Evolutionary conservation across 169 alveolate species (phyloP).

Genomic region (Plasmodium relictum): DNA sequence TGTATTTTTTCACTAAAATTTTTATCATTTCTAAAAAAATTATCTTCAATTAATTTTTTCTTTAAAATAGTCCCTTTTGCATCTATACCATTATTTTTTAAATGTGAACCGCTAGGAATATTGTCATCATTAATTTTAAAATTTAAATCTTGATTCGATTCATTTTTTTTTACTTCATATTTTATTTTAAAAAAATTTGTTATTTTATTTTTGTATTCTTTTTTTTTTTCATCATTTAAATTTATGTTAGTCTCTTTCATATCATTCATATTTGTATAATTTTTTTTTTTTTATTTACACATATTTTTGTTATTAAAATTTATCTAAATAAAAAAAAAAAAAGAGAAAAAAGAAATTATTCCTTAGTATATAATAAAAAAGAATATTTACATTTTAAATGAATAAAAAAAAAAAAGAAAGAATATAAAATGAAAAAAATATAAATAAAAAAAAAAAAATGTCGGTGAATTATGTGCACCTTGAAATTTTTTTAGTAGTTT

Average conservation of each 20-base stretch:
- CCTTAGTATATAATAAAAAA: too few species aligned
- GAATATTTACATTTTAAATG: too few species aligned
- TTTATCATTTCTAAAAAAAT: too few species aligned
- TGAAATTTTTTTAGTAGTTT: neutral
- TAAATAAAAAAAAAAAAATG: neutral
- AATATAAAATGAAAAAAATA: neutral
- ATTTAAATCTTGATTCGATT: neutral
- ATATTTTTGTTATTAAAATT: neutral
- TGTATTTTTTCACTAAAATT: too few species aligned
- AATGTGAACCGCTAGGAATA: neutral
- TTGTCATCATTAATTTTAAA: neutral
- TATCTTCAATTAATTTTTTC: too few species aligned
- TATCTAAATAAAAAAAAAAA: neutral
- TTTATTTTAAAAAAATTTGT: conserved; percentile 49
- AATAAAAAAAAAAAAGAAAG: neutral
- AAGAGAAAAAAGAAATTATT: neutral
- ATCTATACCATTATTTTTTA: too few species aligned
- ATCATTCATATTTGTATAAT: neutral
- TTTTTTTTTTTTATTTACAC: neutral
- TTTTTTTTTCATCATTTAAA: conserved; percentile 14
- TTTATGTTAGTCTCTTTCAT: conserved; percentile 4
- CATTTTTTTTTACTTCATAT: neutral
- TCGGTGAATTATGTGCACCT: conserved; percentile 6
- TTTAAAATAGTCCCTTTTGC: too few species aligned
- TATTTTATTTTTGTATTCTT: conserved; percentile 35